These are phyloP conservation scores for Ceratobasidium sp. DNA, from an alignment of 1,284 basidiomycete genomes.

Conservation along the genomic window DNA sequence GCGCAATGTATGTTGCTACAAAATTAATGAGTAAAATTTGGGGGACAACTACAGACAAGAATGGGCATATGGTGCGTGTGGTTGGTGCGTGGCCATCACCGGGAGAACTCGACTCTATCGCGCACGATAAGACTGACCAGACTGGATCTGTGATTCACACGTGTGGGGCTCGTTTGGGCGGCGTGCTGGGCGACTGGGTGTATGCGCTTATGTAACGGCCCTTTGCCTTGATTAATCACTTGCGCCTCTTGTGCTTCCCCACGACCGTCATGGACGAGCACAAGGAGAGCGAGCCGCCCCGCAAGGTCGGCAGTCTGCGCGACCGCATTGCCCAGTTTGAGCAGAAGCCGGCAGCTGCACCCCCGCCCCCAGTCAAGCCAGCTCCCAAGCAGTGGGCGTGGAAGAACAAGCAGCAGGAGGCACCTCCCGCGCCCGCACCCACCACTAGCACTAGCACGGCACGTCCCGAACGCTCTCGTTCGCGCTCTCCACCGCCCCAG, in stretches of 20 bases:
- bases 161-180: neutral
- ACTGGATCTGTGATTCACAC: neutral
- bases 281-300: constrained; percentile 27
- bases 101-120: neutral
- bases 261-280: neutral
- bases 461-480: constrained; percentile 35
- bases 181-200: neutral
- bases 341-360: constrained; percentile 58
- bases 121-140: neutral
- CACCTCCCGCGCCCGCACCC: constrained; percentile 12
- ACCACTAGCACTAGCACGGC: neutral
- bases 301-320: constrained; percentile 65
- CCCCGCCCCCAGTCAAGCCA: constrained; percentile 50
- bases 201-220: constrained; percentile 33
- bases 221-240: neutral
- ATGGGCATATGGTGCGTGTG: neutral
- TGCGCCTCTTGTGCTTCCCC: neutral
- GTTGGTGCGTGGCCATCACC: neutral
- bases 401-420: constrained; percentile 41
- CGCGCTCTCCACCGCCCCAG: constrained; percentile 45
- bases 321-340: constrained; percentile 86
- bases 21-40: neutral
- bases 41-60: neutral
- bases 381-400: constrained; percentile 40
- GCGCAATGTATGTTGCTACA: neutral